Evolutionary conservation across 305 asterid species (phyloP), one percentile per base, ranked within the genome.

Genomic region (Solanum aculeatissimum): DNA sequence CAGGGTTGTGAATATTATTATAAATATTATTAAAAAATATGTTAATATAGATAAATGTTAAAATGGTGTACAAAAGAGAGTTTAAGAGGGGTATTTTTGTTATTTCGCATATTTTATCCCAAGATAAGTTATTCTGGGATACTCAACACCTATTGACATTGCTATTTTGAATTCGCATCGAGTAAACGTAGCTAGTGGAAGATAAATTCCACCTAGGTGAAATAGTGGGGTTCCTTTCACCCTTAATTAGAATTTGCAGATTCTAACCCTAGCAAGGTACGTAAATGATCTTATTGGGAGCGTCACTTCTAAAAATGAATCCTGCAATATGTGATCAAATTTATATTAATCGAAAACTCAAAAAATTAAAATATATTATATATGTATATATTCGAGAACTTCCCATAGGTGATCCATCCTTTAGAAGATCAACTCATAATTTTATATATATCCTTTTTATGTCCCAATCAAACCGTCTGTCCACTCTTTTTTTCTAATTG

Each of bases 381-480:
- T 35, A 5, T 4, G 40, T 35, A 35, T 5, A 35, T 35, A 35
- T 35, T 35, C 40, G 40, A 35, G 40, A 35, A 35, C 40, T 4
- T 75, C 63, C 43, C 32, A 51, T 13, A 35, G 40, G 14, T 3
- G 7, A 32, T 42, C 16, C 60, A 81, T 29, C 55, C 29, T 62
- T 42, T 81, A 25, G 27, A 62, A 62, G 35, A 47, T 62, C 32
- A 43, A 62, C 42, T 42, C 84, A 81, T 62, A 32, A 62, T 43
- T 58, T 42, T 5, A 81, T 38, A 81, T 83, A 77, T 77, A 77
- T 77, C 82, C 54, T 42, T 55, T 83, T 83, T 70, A 21, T 40
- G 81, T 83, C 81, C 13, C 80, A 7, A 83, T 70, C 85, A 27
- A 51, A 83, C 85, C 80, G 85, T 63, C 85, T 70, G 80, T 83